Evolutionary conservation across 2,329 filamentous ascomycete genomes (phyloP), one percentile per base, ranked within the genome.

Genomic region (Mycosphaerella arachidis): DNA sequence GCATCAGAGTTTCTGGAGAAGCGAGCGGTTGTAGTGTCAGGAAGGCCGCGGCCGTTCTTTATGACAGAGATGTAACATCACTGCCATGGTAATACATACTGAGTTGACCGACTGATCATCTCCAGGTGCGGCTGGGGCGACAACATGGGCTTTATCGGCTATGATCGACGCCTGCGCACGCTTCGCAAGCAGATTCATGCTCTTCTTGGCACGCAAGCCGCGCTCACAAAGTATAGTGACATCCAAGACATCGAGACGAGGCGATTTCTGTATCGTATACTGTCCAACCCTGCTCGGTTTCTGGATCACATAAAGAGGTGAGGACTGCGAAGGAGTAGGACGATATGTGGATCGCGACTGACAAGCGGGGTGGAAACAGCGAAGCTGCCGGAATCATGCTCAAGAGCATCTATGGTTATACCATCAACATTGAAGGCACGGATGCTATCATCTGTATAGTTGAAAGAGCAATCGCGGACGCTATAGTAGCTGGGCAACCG

Each of bases 331-430:
- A 18, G 8, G 48, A 20, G 29, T 51, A 29, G 20, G 27, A 20
- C 30, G 16, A 10, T 6, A 30, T 6, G n/a, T 48, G 13, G 45
- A 9, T 27, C 40, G 31, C 16, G 3, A 3, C 20, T 46, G 18
- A 20, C 51, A 55, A 29, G 40, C 55, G 27, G 6, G 24, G 13
- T 18, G 30, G 18, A 9, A 9, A 18, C 13, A 61, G 59, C n/a
- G 69, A 75, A 46, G 73, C 76, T 0, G 77, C 74, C 0, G 72
- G 72, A 0, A 64, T 78, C 12, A 77, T 80, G 29, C 61, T 80
- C n/a, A 76, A 78, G 45, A 73, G 78, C n/a, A 67, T 71, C 4
- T 80, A 80, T 64, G 79, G 79, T 6, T 82, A 82, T 61, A 79
- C 70, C 0, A 70, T 75, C 24, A 75, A 78, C 35, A 65, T 73